These are phyloP conservation scores for Ogataea pignaliae DNA, from an alignment of 805 yeast species.

Conservation along the genomic window DNA sequence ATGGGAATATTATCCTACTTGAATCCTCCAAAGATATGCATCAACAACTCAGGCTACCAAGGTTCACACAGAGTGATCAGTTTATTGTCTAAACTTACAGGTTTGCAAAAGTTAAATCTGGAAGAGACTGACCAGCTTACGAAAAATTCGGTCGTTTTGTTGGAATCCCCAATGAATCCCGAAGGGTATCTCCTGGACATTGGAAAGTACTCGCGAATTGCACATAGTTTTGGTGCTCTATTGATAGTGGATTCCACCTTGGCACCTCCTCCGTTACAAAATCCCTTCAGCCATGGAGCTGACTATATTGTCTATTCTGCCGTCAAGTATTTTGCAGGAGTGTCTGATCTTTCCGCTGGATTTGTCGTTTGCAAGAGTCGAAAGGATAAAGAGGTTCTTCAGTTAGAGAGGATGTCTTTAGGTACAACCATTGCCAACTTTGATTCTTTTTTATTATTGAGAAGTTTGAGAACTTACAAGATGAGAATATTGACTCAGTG, in stretches of 20 bases:
- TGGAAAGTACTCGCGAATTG: constrained; percentile 36
- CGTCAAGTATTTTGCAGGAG: constrained; percentile 54
- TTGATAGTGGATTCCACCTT: constrained; percentile 50
- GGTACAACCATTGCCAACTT: constrained; percentile 52
- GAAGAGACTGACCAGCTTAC: constrained; percentile 30
- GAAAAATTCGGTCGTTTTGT: constrained; percentile 41
- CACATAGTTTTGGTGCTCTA: constrained; percentile 40
- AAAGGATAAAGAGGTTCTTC: constrained; percentile 31
- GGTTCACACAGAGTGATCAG: constrained; percentile 48
- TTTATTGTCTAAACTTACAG: constrained; percentile 39
- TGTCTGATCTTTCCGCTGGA: constrained; percentile 51
- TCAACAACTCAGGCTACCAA: constrained; percentile 45
- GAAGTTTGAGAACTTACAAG: constrained; percentile 48
- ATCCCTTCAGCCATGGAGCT: constrained; percentile 48
- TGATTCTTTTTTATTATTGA: constrained; percentile 42
- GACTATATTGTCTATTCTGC: constrained; percentile 53
- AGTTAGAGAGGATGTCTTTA: constrained; percentile 37
- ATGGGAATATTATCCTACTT: constrained; percentile 43
- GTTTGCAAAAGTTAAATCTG: constrained; percentile 34
- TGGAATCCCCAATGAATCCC: constrained; percentile 56
- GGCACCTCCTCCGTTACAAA: constrained; percentile 54
- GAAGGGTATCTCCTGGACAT: constrained; percentile 42
- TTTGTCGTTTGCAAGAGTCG: constrained; percentile 39
- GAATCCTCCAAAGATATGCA: constrained; percentile 41
- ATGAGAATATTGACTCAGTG: constrained; percentile 46